Percentiles rank a stretch among this genome's conserved stretches.
Evolutionary conservation across 1,284 basidiomycete species (phyloP).

Genomic region (Lentinula novae-zelandiae): DNA sequence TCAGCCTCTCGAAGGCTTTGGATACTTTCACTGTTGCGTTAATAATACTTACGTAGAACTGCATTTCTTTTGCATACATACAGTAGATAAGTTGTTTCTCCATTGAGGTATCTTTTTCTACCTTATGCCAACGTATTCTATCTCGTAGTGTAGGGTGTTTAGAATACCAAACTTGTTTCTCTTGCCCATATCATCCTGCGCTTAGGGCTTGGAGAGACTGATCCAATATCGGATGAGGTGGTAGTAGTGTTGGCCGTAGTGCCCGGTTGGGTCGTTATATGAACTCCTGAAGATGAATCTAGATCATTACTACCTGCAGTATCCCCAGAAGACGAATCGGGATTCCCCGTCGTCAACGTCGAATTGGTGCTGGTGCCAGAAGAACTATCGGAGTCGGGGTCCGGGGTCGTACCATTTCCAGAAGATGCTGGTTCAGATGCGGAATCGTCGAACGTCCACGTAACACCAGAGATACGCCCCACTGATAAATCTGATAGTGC

Average conservation of each 20-base stretch:
- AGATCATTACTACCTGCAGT: neutral
- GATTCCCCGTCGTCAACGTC: neutral
- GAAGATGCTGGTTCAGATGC: neutral
- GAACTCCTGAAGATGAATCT: neutral
- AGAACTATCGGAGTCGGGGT: neutral
- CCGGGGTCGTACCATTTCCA: neutral
- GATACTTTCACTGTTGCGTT: neutral
- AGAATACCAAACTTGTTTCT: too few species aligned
- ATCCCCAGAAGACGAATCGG: neutral
- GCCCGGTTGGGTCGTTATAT: neutral
- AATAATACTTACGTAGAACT: neutral
- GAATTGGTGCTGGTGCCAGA: neutral
- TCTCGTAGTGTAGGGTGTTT: too few species aligned
- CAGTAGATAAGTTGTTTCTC: neutral
- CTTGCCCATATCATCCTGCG: too few species aligned
- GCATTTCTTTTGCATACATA: neutral
- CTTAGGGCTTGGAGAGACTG: neutral
- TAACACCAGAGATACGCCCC: conserved; percentile 5
- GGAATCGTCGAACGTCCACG: conserved; percentile 2
- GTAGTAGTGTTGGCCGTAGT: neutral
- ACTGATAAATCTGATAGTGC: neutral
- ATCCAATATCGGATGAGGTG: neutral
- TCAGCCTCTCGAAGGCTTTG: neutral
- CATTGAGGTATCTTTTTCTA: too few species aligned
- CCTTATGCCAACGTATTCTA: too few species aligned